Evolutionary conservation across 768 basidiomycete genomes (phyloP).

Genomic region (Lactifluus subvellereus): DNA sequence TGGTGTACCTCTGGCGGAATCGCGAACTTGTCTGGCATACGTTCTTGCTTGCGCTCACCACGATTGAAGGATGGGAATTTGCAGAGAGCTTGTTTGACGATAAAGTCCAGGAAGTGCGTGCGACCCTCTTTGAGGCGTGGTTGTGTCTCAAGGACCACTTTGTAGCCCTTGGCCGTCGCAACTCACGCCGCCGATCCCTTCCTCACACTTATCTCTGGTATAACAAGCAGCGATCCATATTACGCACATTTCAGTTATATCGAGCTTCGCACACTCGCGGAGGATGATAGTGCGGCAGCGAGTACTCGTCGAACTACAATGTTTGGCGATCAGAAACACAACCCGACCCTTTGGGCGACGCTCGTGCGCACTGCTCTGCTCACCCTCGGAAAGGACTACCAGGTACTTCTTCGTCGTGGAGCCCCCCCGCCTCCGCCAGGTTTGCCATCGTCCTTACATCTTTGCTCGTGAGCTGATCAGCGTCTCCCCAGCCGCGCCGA

Average conservation of each 20-base stretch:
- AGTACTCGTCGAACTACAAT: slow-evolving; percentile 46
- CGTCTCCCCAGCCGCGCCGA: slow-evolving; percentile 28
- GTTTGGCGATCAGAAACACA: slow-evolving; percentile 64
- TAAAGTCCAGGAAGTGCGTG: slow-evolving; percentile 49
- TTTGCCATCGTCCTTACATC: neutral
- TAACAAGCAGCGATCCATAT: slow-evolving; percentile 44
- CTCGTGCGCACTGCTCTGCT: slow-evolving; percentile 55
- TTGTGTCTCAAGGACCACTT: neutral
- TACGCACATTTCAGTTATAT: slow-evolving; percentile 63
- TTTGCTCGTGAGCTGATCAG: slow-evolving; percentile 19
- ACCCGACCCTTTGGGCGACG: slow-evolving; percentile 56
- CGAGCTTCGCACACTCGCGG: slow-evolving; percentile 51
- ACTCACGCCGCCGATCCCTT: slow-evolving; percentile 45
- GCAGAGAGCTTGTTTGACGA: slow-evolving; percentile 55
- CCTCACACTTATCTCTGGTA: slow-evolving; percentile 56
- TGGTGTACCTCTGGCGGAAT: slow-evolving; percentile 45
- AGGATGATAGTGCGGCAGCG: slow-evolving; percentile 38
- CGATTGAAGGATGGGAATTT: slow-evolving; percentile 57
- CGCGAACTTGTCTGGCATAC: slow-evolving; percentile 41
- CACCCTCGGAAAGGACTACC: slow-evolving; percentile 63
- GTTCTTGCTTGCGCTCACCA: slow-evolving; percentile 48
- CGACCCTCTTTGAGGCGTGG: neutral
- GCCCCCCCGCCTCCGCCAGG: slow-evolving; percentile 31
- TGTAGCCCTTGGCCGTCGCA: slow-evolving; percentile 45
- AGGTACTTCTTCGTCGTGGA: slow-evolving; percentile 56